Base-by-base conservation (phyloP, 768 basidiomycete genomes). In the Leccinum longicurvipes region DNA sequence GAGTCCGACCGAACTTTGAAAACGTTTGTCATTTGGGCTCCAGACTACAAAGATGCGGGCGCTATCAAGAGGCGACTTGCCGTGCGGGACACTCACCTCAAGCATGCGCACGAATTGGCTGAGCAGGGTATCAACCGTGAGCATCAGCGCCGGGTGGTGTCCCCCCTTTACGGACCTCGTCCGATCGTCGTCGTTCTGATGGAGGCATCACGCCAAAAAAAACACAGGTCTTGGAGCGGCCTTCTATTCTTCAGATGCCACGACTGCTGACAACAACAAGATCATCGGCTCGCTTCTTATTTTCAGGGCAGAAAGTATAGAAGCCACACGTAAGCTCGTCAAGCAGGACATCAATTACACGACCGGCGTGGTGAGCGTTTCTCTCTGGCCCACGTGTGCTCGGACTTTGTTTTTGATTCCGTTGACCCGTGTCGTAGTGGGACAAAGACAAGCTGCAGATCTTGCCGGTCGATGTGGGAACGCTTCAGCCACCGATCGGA, bases 1-100 rank as follows among this genome's bases (percentile, higher is more conserved):
- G 45, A 45, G 27, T 54, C 58, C 2, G 45, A 45, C 9, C 48
- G 58, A 54, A 14, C 36, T 5, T 47, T 60, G 36, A 25, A 47
- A 53, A 71, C 64, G 47, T 84, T 84, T 59, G 64, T 85, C 29
- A 78, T 88, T 39, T 88, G 82, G 60, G 85, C 85, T 3, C 87
- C 86, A 2, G 86, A 90, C 66, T 79, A 77, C 58, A 76, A 79
- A 10, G 82, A 84, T 28, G 74, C 77, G 42, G 84, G 79, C 11
- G 80, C 80, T 1, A 74, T 79, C 27, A 74, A 76, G 23, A 77
- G 75, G 29, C 77, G 88, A 19, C 67, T 84, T 28, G 72, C 76
- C 5, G 83, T 86, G 6, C 75, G 86, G 25, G 54, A 69, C 3
- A 56, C 63, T 41, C 87, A 89, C 66, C 67, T 86, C 14, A 78